phyloP scores from a whole-genome alignment of 2,329 filamentous ascomycete genomes.

The Scedosporium boydii region DNA sequence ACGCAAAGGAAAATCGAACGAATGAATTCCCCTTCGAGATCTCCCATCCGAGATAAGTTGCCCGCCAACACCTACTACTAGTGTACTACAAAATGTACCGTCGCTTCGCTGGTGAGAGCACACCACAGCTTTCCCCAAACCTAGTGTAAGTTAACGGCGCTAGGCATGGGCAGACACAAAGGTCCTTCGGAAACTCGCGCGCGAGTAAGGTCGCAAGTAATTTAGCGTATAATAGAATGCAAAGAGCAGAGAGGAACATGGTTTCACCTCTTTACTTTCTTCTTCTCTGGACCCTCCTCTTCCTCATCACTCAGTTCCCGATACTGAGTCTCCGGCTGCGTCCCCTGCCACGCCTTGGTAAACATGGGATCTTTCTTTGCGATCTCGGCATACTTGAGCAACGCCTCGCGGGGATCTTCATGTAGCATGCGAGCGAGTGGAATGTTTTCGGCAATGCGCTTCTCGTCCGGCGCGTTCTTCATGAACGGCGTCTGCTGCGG shows the following conservation, averaged over 20 bases:
- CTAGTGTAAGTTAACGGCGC: too few relatives aligned
- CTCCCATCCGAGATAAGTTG: too few relatives aligned
- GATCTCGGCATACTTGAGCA: slow-evolving; percentile 90
- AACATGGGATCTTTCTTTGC: slow-evolving; percentile 90
- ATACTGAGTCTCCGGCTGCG: slow-evolving; percentile 86
- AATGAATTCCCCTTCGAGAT: too few relatives aligned
- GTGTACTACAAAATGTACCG: too few relatives aligned
- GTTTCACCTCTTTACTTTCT: slow-evolving; percentile 4
- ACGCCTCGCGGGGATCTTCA: slow-evolving; percentile 87
- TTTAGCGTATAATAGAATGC: too few relatives aligned
- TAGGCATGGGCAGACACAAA: too few relatives aligned
- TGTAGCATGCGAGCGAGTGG: slow-evolving; percentile 88
- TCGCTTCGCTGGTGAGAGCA: too few relatives aligned
- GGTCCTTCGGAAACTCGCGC: too few relatives aligned
- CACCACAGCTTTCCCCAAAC: too few relatives aligned
- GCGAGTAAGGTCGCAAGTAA: too few relatives aligned
- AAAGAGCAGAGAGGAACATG: not conserved
- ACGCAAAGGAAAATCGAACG: too few relatives aligned
- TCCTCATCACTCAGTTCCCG: slow-evolving; percentile 9
- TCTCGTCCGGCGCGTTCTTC: slow-evolving; percentile 81
- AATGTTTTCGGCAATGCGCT: slow-evolving; percentile 80
- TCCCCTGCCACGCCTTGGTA: slow-evolving; percentile 85
- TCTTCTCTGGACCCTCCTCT: slow-evolving; percentile 14
- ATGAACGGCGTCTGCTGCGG: slow-evolving; percentile 82
- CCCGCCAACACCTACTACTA: too few relatives aligned